A percentile compares a stretch with the other conserved stretches of the same genome.
Conservation (phyloP, 495 filamentous ascomycete species). For the Xylaria nigripes region DNA sequence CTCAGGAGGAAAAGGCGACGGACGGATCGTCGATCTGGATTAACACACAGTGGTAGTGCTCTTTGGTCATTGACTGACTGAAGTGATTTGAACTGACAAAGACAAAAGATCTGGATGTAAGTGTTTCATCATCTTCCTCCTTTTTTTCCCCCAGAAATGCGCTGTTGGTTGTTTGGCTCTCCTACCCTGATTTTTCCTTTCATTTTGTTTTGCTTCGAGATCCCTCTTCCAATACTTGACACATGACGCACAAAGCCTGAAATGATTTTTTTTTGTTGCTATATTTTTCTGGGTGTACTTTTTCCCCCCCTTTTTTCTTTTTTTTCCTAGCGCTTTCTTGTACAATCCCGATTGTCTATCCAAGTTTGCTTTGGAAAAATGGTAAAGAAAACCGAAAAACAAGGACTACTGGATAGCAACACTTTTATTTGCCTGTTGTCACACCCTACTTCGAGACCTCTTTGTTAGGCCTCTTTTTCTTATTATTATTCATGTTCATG, state of each 20-base stretch:
- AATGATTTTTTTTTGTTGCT: not conserved
- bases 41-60: not conserved
- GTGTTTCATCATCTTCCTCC: constrained; percentile 8
- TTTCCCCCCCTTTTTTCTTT: too few species aligned
- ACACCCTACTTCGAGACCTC: not conserved
- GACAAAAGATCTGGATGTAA: constrained; percentile 10
- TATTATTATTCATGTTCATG: not conserved
- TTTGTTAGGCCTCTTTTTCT: not conserved
- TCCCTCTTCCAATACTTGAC: not conserved
- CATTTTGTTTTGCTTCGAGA: not conserved
- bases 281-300: not conserved
- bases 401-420: not conserved
- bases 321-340: constrained; percentile 6
- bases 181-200: not conserved
- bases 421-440: not conserved
- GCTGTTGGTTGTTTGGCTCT: not conserved
- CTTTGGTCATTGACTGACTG: not conserved
- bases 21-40: constrained; percentile 6
- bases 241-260: constrained; percentile 4
- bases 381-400: too few species aligned
- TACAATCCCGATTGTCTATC: constrained; percentile 19
- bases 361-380: too few species aligned
- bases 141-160: not conserved
- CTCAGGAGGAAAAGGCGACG: constrained; percentile 1
- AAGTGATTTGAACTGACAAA: not conserved